A percentile compares a stretch with the other conserved stretches of the same genome.
Evolutionary conservation across 208 protist species (phyloP).

Genomic region (Trypanosoma boissoni): DNA sequence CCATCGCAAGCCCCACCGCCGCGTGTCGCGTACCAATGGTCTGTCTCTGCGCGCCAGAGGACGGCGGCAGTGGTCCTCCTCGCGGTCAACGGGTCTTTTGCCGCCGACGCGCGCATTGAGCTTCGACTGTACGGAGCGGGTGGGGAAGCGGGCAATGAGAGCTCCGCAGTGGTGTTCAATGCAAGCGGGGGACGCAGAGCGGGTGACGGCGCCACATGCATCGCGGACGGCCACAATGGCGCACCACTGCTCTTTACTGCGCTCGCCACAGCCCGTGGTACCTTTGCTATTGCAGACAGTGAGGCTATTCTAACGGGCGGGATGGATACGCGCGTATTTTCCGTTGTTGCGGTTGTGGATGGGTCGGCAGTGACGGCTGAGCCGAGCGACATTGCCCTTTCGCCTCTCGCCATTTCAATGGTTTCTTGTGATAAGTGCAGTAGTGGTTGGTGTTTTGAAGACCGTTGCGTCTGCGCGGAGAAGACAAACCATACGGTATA

Average conservation of each 20-base stretch:
- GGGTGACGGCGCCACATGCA: too few relatives aligned
- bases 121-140: constrained; percentile 15
- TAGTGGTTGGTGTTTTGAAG: constrained; percentile 37
- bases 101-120: too few relatives aligned
- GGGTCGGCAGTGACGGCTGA: constrained; percentile 26
- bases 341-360: constrained; percentile 36
- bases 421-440: constrained; percentile 32
- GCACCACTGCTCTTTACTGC: constrained; percentile 9
- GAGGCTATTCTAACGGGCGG: not conserved
- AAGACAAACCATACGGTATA: constrained; percentile 28
- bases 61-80: not conserved
- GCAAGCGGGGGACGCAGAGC: too few relatives aligned
- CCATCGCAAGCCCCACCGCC: constrained; percentile 6
- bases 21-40: constrained; percentile 8
- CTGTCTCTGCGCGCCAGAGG: not conserved
- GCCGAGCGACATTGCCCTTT: constrained; percentile 45
- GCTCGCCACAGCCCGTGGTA: constrained; percentile 3
- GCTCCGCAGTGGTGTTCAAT: constrained; percentile 8
- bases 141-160: not conserved
- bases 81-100: not conserved
- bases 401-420: constrained; percentile 56
- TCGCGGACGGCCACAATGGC: too few relatives aligned
- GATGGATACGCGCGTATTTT: constrained; percentile 9
- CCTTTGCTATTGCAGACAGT: constrained; percentile 12
- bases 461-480: constrained; percentile 23